Base-by-base conservation (phyloP, 2,329 filamentous ascomycete genomes). In the Meredithiella fracta region DNA sequence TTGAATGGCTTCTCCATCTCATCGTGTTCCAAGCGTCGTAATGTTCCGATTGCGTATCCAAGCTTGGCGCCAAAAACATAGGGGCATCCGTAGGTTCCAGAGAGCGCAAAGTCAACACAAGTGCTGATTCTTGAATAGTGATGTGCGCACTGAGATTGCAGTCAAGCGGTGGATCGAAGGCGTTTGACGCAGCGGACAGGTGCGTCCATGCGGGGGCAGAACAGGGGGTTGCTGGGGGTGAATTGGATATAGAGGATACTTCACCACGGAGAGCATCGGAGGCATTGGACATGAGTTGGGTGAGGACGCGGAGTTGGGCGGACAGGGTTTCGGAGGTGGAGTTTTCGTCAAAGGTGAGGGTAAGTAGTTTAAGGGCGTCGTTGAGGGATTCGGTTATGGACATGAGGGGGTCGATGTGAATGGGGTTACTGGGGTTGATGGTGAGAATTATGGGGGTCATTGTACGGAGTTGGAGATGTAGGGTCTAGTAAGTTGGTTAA, bases 341-440 rank as follows among this genome's bases (percentile, higher is more conserved):
- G 55, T 49, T 52, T 79, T 63, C 62, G 54, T 82, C 83, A 26
- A 84, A 76, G 47, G 84, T 87, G 15, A 94, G 77, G 62, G 84
- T 79, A 52, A 95, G 81, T 50, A 94, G 80, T 67, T 94, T 87
- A 60, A 96, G 78, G 57, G 86, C 83, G 63, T 87, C 79, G 59
- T 85, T 91, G 62, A 97, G 82, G 42, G 89, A 74, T n/a, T 80
- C 79, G 60, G 87, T 79, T 11, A 92, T 78, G 9, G 77, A 71
- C 20, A 81, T 80, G 53, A 96, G 76, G 58, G 89, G 82, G 15
- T 78, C 74, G 53, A 97, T 76, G 61, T 75, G 73, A 62, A 82
- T 72, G 17, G 72, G 72, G 56, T 73, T 68, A 47, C 69, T 62
- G 23, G 72, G 68, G 57, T 77, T 68, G 59, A 80, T 68, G 58